A percentile compares a stretch with the other conserved stretches of the same genome.
Evolutionary conservation across 1,284 basidiomycete genomes (phyloP).

Genomic region (Marasmius oreades): DNA sequence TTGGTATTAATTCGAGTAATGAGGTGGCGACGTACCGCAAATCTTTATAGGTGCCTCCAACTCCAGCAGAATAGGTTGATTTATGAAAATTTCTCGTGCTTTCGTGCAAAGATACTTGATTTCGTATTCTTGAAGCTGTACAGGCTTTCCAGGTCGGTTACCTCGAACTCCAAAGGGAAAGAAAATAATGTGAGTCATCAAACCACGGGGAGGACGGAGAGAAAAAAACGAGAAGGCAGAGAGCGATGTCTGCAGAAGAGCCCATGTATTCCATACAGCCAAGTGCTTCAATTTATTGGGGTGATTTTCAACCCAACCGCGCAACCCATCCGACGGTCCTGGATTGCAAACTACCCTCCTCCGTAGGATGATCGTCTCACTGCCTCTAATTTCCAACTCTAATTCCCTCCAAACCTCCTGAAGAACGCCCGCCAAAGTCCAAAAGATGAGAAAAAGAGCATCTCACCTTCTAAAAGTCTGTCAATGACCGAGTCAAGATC

Average conservation of each 20-base stretch:
- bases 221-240: too few species aligned
- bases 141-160: constrained; percentile 91
- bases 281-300: too few species aligned
- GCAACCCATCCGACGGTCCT: too few species aligned
- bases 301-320: too few species aligned
- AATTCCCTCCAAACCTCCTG: background rate
- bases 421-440: constrained; percentile 1
- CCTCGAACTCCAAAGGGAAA: constrained; percentile 67
- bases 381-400: too few species aligned
- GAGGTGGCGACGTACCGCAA: constrained; percentile 65
- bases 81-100: constrained; percentile 94
- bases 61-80: constrained; percentile 92
- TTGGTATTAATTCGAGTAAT: background rate
- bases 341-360: too few species aligned
- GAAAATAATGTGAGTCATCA: background rate
- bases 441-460: constrained; percentile 29
- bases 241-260: too few species aligned
- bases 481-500: constrained; percentile 98
- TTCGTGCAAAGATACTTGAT: constrained; percentile 95
- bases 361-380: too few species aligned
- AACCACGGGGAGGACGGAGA: background rate
- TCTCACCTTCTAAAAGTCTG: constrained; percentile 91
- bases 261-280: too few species aligned
- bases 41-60: constrained; percentile 97
- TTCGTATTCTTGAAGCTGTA: constrained; percentile 93